Percentiles rank a stretch among this genome's conserved stretches.
Conservation (phyloP, 805 yeast species). For the Zygoascus bituminiphila region DNA sequence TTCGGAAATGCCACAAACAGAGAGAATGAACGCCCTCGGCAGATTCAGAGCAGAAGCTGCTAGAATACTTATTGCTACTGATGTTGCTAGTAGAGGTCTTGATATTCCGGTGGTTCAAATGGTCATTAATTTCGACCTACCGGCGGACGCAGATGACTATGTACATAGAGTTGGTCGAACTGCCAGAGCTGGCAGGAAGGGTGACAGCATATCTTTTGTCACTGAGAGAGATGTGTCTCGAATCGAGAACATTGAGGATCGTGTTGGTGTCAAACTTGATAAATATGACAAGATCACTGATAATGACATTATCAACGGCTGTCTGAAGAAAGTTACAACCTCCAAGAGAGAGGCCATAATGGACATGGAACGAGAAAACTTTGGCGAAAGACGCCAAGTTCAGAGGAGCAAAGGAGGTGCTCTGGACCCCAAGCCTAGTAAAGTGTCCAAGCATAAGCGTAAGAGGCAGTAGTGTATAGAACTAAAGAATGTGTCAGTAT, state of each 20-base stretch:
- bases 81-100: constrained; percentile 94
- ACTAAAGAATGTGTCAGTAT: background rate
- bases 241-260: constrained; percentile 75
- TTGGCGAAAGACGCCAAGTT: constrained; percentile 62
- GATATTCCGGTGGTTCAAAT: constrained; percentile 91
- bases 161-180: constrained; percentile 98
- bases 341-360: constrained; percentile 87
- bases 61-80: constrained; percentile 86
- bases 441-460: background rate
- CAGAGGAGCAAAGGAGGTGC: constrained; percentile 35
- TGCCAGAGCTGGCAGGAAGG: constrained; percentile 92
- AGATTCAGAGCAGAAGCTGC: constrained; percentile 94
- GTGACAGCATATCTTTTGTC: constrained; percentile 74
- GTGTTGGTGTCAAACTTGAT: constrained; percentile 75
- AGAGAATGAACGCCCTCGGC: constrained; percentile 84
- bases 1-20: constrained; percentile 89
- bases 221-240: constrained; percentile 80
- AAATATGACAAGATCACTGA: constrained; percentile 65
- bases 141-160: constrained; percentile 93
- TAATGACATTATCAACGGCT: constrained; percentile 63
- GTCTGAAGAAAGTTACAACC: constrained; percentile 58
- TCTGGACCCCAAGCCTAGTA: background rate
- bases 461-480: background rate
- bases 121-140: constrained; percentile 86
- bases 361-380: constrained; percentile 89